These are phyloP conservation scores for Aspergillus leporis DNA, from an alignment of 495 filamentous ascomycete species.

Conservation along the genomic window DNA sequence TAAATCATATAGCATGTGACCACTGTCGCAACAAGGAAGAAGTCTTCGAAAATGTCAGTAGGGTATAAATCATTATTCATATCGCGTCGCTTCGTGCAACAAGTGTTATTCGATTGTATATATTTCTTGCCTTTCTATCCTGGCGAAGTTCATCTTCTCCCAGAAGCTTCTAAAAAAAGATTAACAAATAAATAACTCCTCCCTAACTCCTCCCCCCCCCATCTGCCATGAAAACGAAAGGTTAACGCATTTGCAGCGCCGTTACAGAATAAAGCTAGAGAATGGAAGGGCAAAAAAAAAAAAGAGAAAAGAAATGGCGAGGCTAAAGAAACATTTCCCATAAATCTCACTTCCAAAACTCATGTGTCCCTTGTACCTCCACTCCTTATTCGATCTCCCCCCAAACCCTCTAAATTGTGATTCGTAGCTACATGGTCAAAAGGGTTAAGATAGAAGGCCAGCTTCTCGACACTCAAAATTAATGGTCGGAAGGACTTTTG, in stretches of 20 bases:
- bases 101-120: background rate
- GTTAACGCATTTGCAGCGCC: too few species aligned
- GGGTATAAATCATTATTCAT: background rate
- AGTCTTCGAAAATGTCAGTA: background rate
- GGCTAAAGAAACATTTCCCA: background rate
- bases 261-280: background rate
- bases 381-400: background rate
- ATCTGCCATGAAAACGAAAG: background rate
- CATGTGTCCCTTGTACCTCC: background rate
- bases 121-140: background rate
- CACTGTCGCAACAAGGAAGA: background rate
- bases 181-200: background rate
- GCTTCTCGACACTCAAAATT: background rate
- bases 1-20: background rate
- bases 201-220: too few species aligned
- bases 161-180: background rate
- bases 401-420: too few species aligned
- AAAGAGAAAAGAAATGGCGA: background rate
- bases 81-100: background rate
- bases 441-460: background rate
- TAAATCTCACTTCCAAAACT: background rate
- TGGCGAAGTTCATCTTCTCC: background rate
- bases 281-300: background rate
- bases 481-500: background rate
- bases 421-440: background rate